phyloP scores from a whole-genome alignment of 306 rosid species.

The Cyclanthera cordifolia region DNA sequence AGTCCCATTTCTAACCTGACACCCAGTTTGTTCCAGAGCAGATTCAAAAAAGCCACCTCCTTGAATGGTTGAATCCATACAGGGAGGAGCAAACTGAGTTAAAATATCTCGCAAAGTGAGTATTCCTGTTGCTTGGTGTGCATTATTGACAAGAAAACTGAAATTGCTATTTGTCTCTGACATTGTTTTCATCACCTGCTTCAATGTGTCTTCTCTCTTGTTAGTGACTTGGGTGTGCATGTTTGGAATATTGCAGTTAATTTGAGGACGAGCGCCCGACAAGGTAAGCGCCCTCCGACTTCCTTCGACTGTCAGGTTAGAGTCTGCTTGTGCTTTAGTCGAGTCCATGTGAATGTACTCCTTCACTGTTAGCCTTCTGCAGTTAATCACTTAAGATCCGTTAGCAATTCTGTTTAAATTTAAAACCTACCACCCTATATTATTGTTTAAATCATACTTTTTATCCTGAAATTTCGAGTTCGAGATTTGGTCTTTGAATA shows the following conservation, averaged over 20 bases:
- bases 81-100: constrained; percentile 54
- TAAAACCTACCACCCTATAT: background rate
- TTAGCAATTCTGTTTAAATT: background rate
- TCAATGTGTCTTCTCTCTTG: constrained; percentile 42
- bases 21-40: constrained; percentile 64
- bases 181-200: constrained; percentile 39
- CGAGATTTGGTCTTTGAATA: no score
- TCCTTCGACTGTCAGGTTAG: constrained; percentile 14
- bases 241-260: constrained; percentile 21
- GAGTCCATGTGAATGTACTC: constrained; percentile 39
- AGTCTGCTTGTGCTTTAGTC: constrained; percentile 7
- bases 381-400: background rate
- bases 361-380: constrained; percentile 31
- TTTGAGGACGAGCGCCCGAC: constrained; percentile 21
- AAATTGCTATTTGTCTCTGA: constrained; percentile 27
- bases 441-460: background rate
- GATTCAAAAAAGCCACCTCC: constrained; percentile 60
- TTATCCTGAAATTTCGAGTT: no score
- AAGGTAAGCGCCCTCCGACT: constrained; percentile 20
- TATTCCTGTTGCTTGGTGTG: constrained; percentile 31
- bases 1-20: constrained; percentile 34
- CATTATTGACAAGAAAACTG: constrained; percentile 39
- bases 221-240: constrained; percentile 39
- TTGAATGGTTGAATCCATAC: constrained; percentile 37
- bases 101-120: constrained; percentile 38